A percentile compares a stretch with the other conserved stretches of the same genome.
phyloP scores from a whole-genome alignment of 305 asterid species.

The Petunia hybrid region DNA sequence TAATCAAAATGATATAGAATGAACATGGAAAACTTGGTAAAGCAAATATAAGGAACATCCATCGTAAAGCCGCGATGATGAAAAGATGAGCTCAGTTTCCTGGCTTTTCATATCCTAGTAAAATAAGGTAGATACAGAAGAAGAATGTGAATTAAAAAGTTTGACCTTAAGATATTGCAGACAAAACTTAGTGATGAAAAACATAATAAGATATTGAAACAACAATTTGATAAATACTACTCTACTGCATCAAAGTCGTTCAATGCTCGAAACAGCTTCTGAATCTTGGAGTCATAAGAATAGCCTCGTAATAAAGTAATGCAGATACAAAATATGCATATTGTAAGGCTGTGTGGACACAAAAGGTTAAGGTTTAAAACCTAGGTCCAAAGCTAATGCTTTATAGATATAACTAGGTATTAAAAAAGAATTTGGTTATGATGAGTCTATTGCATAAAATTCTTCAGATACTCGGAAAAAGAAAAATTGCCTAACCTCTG shows the following conservation, averaged over 20 bases:
- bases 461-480: background rate
- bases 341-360: background rate
- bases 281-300: background rate
- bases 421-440: background rate
- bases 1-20: background rate
- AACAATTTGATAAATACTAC: background rate
- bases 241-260: background rate
- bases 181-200: background rate
- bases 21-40: background rate
- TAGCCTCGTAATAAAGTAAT: background rate
- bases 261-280: constrained; percentile 4
- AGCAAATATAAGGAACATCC: background rate
- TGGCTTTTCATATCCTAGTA: background rate
- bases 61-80: background rate
- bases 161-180: background rate
- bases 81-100: background rate
- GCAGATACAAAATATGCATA: background rate
- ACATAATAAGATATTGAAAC: background rate
- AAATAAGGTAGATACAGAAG: background rate
- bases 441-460: constrained; percentile 18
- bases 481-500: constrained; percentile 54
- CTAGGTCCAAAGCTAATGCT: background rate
- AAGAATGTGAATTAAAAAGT: background rate
- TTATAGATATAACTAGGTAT: constrained; percentile 4
- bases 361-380: background rate